Evolutionary conservation across 2,329 filamentous ascomycete species (phyloP).

Genomic region (Rachicladosporium sp.): DNA sequence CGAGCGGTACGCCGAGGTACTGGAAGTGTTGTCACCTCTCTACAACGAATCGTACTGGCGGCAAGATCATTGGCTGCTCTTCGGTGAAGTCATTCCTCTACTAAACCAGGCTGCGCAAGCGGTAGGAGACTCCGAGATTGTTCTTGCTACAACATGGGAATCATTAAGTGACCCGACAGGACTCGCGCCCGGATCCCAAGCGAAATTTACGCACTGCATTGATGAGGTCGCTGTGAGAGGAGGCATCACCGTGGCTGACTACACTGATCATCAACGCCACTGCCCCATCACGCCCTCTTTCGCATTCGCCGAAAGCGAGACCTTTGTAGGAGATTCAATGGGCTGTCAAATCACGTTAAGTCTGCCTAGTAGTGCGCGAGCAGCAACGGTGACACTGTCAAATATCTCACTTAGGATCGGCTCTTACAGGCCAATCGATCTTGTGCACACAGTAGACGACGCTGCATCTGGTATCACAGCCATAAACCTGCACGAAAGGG

Average conservation of each 20-base stretch:
- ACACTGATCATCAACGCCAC: conserved; percentile 11
- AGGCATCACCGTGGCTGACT: conserved; percentile 6
- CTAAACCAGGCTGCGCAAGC: conserved; percentile 41
- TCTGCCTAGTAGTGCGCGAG: conserved; percentile 33
- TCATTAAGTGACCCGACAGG: conserved; percentile 23
- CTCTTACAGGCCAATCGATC: conserved; percentile 5
- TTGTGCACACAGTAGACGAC: conserved; percentile 8
- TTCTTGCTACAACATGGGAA: conserved; percentile 47
- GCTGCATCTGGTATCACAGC: not conserved
- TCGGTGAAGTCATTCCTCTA: conserved; percentile 40
- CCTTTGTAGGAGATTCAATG: conserved; percentile 47
- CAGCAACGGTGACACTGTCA: conserved; percentile 10
- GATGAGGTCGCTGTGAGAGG: not conserved
- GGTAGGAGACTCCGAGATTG: conserved; percentile 31
- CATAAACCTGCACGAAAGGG: not conserved
- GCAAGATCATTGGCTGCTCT: conserved; percentile 46
- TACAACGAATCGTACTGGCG: conserved; percentile 50
- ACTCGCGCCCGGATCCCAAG: conserved; percentile 2
- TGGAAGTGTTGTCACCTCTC: conserved; percentile 38
- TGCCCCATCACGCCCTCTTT: conserved; percentile 37
- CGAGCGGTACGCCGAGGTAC: conserved; percentile 39
- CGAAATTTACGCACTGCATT: conserved; percentile 11
- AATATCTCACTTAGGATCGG: conserved; percentile 11
- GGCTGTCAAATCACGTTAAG: conserved; percentile 42
- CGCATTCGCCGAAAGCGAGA: conserved; percentile 41